Base-by-base conservation (phyloP, 108 stramenopile genomes). In the Chaetoceros muelleri region DNA sequence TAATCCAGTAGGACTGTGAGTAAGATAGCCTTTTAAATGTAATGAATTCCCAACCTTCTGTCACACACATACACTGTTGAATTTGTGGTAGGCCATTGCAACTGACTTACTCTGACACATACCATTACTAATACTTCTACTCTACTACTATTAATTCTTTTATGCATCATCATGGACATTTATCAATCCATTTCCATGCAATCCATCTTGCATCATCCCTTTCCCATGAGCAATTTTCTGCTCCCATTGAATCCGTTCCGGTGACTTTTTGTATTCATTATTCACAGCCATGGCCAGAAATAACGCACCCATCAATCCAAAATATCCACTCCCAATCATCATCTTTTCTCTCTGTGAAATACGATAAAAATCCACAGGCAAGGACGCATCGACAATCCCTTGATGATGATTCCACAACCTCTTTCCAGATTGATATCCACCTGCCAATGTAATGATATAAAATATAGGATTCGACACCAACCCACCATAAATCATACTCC, bases 391-490 rank as follows among this genome's bases (percentile, higher is more conserved):
- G 13, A 40, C 34, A 13, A 40, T 40, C 13, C 34, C 34, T 40
- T 40, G 5, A 13, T 40, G 34, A 10, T 75, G 77, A 72, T 88
- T 76, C 48, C 77, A 88, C 48, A 95, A 80, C 10, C 87, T 65
- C 61, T 82, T 78, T 52, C 73, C 85, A 18, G 90, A 91, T 53
- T 84, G 71, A 56, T 73, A 96, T 7, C 83, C 88, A 47, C 92
- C 92, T 2, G 74, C 77, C 44, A 90, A 25, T 45, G 90, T 40
- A 60, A 96, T 79, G 44, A 96, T 58, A 72, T 84, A 94, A 62
- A 96, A 87, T 53, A 96, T 89, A 13, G 95, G 95, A 68, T 93
- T 94, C 7, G 60, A 58, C 51, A 94, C 78, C 50, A 72, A 72
- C 22, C 89, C 90, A 10, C 69, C 60, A 45, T 76, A 83, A 0